These are phyloP conservation scores for Fomes fomentarius DNA, from an alignment of 1,284 basidiomycete genomes.

Conservation along the genomic window DNA sequence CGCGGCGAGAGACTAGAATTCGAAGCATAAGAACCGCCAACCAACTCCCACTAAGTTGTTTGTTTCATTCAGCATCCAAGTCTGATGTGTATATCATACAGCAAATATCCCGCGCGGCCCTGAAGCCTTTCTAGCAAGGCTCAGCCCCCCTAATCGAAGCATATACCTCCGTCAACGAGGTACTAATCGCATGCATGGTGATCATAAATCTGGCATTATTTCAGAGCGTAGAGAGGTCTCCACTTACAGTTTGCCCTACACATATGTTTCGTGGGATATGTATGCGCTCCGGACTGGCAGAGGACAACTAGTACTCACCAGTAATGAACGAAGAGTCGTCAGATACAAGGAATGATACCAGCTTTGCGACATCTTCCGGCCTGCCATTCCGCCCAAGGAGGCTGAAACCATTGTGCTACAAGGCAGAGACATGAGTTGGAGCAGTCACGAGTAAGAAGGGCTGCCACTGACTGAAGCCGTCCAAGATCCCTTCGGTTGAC, in stretches of 20 bases:
- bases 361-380: slow-evolving; percentile 37
- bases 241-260: slow-evolving; percentile 17
- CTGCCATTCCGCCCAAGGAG: slow-evolving; percentile 27
- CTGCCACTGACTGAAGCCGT: slow-evolving; percentile 43
- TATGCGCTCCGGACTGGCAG: background rate
- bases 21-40: no score
- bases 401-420: slow-evolving; percentile 11
- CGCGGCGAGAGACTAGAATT: no score
- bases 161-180: slow-evolving; percentile 18
- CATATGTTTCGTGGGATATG: no score
- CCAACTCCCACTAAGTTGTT: no score
- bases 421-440: background rate
- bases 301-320: slow-evolving; percentile 26
- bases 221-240: no score
- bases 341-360: slow-evolving; percentile 42
- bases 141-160: slow-evolving; percentile 21
- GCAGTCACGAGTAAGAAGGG: no score
- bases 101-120: no score
- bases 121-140: no score
- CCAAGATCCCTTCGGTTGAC: slow-evolving; percentile 45
- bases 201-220: no score
- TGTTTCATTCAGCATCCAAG: no score
- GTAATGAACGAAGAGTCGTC: slow-evolving; percentile 38
- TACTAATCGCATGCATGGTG: no score
- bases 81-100: no score